Percentiles rank a stretch among this genome's conserved stretches.
Evolutionary conservation across 2,329 filamentous ascomycete genomes (phyloP).

Genomic region (Blastomyces silverae): DNA sequence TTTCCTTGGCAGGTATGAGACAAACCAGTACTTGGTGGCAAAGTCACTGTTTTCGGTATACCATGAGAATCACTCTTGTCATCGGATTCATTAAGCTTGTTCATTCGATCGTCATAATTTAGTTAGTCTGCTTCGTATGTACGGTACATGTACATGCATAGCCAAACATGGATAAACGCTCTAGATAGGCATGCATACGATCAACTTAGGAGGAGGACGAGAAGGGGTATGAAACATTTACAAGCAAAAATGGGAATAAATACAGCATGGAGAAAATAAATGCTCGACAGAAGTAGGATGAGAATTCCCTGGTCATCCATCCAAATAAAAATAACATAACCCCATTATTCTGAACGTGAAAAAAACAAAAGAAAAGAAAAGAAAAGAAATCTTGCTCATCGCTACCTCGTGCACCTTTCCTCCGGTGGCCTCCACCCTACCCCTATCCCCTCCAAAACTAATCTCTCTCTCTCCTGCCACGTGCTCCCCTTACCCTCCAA

Average conservation of each 20-base stretch:
- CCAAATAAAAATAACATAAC: not conserved
- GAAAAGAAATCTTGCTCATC: not conserved
- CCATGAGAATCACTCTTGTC: not conserved
- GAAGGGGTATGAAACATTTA: not conserved
- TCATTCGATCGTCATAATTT: not conserved
- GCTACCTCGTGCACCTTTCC: conserved; percentile 61
- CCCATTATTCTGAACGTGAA: not conserved
- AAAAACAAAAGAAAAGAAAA: not conserved
- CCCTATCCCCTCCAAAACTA: conserved; percentile 70
- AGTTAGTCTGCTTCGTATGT: not conserved
- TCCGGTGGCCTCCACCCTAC: conserved; percentile 60
- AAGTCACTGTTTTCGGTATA: not conserved
- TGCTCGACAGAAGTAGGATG: not conserved
- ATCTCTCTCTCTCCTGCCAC: conserved; percentile 65
- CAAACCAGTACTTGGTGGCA: not conserved
- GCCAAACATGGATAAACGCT: not conserved
- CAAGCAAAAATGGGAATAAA: not conserved
- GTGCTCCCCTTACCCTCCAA: conserved; percentile 52
- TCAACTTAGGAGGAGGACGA: not conserved
- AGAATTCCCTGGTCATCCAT: not conserved
- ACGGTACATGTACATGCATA: not conserved
- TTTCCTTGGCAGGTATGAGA: not conserved
- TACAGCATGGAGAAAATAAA: not conserved
- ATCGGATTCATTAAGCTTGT: not conserved
- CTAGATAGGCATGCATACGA: too few species aligned